phyloP scores from a whole-genome alignment of 306 rosid species.

The Citrullus colocynthis region DNA sequence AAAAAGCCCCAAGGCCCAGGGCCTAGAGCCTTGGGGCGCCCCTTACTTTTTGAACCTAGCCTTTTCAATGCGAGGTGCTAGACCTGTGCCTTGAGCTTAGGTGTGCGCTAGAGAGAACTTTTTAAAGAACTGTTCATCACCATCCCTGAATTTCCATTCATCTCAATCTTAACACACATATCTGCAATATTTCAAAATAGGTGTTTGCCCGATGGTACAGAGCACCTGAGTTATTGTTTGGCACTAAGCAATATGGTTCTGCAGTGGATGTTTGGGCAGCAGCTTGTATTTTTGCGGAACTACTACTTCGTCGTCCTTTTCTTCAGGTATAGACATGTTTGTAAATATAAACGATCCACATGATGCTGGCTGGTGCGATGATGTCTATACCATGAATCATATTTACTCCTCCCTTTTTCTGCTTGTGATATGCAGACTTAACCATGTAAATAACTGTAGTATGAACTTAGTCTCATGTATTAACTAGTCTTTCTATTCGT shows the following conservation, averaged over 20 bases:
- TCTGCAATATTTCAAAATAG: slow-evolving; percentile 22
- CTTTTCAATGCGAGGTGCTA: too few species aligned
- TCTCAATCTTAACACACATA: not conserved
- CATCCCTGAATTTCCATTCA: not conserved
- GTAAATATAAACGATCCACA: not conserved
- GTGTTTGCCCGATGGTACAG: slow-evolving; percentile 98
- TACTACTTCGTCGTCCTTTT: slow-evolving; percentile 83
- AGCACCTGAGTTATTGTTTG: slow-evolving; percentile 94
- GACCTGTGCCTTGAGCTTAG: too few species aligned
- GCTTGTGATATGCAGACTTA: not conserved
- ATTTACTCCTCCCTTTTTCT: not conserved
- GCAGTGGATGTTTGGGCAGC: slow-evolving; percentile 99
- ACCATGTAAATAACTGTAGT: not conserved
- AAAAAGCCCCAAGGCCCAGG: too few species aligned
- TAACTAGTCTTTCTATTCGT: not conserved
- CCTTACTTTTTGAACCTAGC: too few species aligned
- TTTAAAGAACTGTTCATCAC: not conserved
- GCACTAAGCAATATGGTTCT: slow-evolving; percentile 86
- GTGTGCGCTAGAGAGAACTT: too few species aligned
- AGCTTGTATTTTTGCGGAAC: slow-evolving; percentile 90
- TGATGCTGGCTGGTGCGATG: not conserved
- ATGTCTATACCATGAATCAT: not conserved
- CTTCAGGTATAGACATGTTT: slow-evolving; percentile 46
- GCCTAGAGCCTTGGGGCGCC: too few species aligned
- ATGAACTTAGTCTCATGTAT: not conserved